Base-by-base conservation (phyloP, 139 green algal species). In the Edaphochlamys debaryana region DNA sequence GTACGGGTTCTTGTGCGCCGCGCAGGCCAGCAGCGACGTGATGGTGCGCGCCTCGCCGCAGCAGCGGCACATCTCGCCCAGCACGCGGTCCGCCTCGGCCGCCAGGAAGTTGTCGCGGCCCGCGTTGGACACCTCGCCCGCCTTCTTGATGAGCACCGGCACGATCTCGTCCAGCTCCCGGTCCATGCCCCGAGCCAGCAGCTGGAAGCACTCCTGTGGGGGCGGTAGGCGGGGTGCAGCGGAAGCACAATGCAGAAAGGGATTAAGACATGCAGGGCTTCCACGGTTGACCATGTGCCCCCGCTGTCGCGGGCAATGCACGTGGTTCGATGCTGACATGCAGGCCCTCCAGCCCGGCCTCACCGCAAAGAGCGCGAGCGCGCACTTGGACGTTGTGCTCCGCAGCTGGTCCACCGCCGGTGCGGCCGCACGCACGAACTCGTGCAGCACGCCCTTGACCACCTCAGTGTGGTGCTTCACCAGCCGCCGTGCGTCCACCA, bases 31-130 rank as follows among this genome's bases (percentile, higher is more conserved):
- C 73, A 97, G 89, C 27, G 90, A 88, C 19, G 86, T 45, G 13
- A 92, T 56, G n/a, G 73, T 82, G 27, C 83, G 71, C 20, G 70
- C 42, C 66, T 92, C 91, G 40, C 74, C 75, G 45, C 81, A 90
- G 69, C 72, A 84, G 34, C 79, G 77, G 13, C 91, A 87, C 89
- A 97, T 91, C 23, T 91, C 66, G 0, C 60, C 67, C 45, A 98
- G 87, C 27, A 88, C 88, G 41, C 83, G 85, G 86, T 96, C 93
- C 1, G 95, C 94, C 71, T 96, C 93, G 9, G 85, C 75, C 2
- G 92, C 88, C 32, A 98, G 90, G 84, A 96, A 98, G 85, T 94
- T 96, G 79, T 97, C 93, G 17, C 94, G 90, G 23, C 94, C 93
- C 84, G 92, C 93, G 56, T 92, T 92, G 45, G 90, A 94, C 3